phyloP scores from a whole-genome alignment of 2,329 filamentous ascomycete genomes.

The Sclerotinia borealis region DNA sequence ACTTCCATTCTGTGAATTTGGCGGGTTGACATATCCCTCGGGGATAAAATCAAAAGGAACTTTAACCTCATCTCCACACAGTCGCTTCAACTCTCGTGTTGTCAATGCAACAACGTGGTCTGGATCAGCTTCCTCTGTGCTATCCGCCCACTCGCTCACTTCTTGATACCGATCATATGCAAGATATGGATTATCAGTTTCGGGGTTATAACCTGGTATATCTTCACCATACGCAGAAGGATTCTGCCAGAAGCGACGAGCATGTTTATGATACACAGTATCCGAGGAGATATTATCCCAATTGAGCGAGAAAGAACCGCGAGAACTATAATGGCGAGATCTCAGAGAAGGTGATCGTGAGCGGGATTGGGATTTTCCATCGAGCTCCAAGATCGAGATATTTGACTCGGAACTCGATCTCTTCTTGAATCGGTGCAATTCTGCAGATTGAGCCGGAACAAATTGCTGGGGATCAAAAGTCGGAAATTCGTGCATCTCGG shows the following conservation, averaged over 20 bases:
- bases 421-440: neutral
- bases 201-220: neutral
- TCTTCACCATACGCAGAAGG: neutral
- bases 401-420: neutral
- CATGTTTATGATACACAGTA: conserved; percentile 4
- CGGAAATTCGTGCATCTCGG: neutral
- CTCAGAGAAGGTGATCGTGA: neutral
- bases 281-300: conserved; percentile 2
- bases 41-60: conserved; percentile 6
- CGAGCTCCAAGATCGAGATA: neutral
- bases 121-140: neutral
- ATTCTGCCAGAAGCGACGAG: conserved; percentile 1
- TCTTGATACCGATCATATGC: neutral
- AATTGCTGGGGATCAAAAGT: neutral
- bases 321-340: neutral
- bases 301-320: neutral
- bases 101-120: conserved; percentile 6
- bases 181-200: conserved; percentile 3
- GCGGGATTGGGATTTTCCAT: neutral
- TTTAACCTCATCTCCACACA: neutral
- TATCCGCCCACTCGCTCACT: conserved; percentile 2
- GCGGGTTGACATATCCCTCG: neutral
- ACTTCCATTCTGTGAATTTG: neutral
- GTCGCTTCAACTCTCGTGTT: neutral
- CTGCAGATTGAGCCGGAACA: neutral